These are phyloP conservation scores for Cryptosporidium tyzzeri DNA, from an alignment of 169 alveolate species.

Conservation along the genomic window DNA sequence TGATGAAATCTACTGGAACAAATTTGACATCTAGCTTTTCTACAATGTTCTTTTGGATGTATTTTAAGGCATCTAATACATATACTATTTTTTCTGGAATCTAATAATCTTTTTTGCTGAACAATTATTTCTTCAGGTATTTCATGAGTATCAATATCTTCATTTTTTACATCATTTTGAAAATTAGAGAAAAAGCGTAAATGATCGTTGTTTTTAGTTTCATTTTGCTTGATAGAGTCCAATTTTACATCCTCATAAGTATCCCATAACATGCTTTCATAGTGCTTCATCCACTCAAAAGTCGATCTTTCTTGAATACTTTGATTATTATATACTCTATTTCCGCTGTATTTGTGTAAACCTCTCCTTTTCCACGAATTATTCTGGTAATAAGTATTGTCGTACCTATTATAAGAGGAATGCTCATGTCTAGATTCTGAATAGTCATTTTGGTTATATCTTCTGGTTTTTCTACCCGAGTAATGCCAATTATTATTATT, in stretches of 20 bases:
- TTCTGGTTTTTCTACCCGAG: not conserved
- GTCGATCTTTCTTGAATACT: not conserved
- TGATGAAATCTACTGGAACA: slow-evolving; percentile 47
- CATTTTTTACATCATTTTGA: not conserved
- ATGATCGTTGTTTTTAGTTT: not conserved
- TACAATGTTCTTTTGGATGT: slow-evolving; percentile 8
- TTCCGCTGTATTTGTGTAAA: not conserved
- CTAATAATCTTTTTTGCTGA: not conserved
- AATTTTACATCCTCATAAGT: slow-evolving; percentile 38
- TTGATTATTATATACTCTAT: not conserved
- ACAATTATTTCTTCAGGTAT: slow-evolving; percentile 11
- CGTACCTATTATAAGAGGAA: not conserved
- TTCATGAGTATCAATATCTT: not conserved
- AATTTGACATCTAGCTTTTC: slow-evolving; percentile 11
- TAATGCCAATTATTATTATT: not conserved
- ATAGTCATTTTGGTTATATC: not conserved
- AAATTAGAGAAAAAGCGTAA: slow-evolving; percentile 8
- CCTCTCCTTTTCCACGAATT: slow-evolving; percentile 22
- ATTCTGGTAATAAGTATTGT: not conserved
- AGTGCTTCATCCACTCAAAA: slow-evolving; percentile 16
- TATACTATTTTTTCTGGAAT: not conserved
- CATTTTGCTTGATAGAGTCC: not conserved
- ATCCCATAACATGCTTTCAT: slow-evolving; percentile 39
- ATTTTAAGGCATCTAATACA: slow-evolving; percentile 21
- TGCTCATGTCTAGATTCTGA: not conserved